phyloP scores from a whole-genome alignment of 805 yeast species.

The Middelhovenomyces tepae region DNA sequence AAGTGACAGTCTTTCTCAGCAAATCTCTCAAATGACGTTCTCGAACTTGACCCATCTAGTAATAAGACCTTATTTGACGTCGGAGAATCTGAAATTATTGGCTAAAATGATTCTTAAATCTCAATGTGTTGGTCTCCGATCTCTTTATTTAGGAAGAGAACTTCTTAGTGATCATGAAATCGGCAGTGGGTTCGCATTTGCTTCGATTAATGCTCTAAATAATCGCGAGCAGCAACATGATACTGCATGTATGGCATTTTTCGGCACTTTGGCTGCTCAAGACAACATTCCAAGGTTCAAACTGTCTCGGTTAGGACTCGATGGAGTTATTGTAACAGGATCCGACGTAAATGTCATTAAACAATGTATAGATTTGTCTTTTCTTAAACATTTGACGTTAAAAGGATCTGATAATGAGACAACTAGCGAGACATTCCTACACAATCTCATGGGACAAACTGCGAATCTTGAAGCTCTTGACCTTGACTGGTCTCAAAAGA shows the following conservation, averaged over 20 bases:
- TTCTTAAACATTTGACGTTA: conserved; percentile 5
- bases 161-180: conserved; percentile 17
- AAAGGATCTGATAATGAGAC: conserved; percentile 6
- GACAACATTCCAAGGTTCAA: not conserved
- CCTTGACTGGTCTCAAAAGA: conserved; percentile 5
- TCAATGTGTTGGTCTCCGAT: conserved; percentile 11
- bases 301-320: conserved; percentile 9
- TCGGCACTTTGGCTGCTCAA: conserved; percentile 2
- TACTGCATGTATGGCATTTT: conserved; percentile 5
- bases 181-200: conserved; percentile 24
- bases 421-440: not conserved
- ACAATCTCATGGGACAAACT: not conserved
- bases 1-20: conserved; percentile 11
- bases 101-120: conserved; percentile 8
- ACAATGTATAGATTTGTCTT: conserved; percentile 4
- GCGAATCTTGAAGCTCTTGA: conserved; percentile 1
- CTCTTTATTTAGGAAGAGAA: conserved; percentile 16
- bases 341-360: conserved; percentile 5
- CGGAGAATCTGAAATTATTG: conserved; percentile 17
- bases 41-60: conserved; percentile 14
- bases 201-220: conserved; percentile 11
- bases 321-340: conserved; percentile 9
- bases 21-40: conserved; percentile 13
- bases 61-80: conserved; percentile 20
- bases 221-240: conserved; percentile 7